A percentile compares a stretch with the other conserved stretches of the same genome.
These are phyloP conservation scores for Scleroderma citrinum DNA, from an alignment of 768 basidiomycete species.

Conservation along the genomic window DNA sequence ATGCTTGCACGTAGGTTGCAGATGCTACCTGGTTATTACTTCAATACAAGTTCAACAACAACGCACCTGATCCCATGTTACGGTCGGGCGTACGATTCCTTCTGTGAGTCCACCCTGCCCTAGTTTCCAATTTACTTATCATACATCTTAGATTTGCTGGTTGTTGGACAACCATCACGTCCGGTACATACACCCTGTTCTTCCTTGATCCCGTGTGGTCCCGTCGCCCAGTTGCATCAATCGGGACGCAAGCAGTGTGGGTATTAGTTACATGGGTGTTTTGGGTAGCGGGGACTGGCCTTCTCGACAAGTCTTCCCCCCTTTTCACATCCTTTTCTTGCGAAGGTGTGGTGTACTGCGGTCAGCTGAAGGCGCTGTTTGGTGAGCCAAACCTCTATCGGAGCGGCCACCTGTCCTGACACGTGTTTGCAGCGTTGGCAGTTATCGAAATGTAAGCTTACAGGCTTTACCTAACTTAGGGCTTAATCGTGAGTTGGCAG, in stretches of 20 bases:
- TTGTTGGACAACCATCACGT: conserved; percentile 55
- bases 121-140: background rate
- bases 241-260: conserved; percentile 59
- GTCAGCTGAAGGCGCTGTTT: conserved; percentile 49
- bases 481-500: conserved; percentile 24
- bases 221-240: conserved; percentile 44
- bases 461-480: background rate
- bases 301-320: conserved; percentile 46
- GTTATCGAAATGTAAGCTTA: conserved; percentile 46
- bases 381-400: conserved; percentile 31
- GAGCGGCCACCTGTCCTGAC: background rate
- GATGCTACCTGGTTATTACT: conserved; percentile 53
- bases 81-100: conserved; percentile 41
- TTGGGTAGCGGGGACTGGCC: conserved; percentile 53
- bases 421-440: conserved; percentile 34
- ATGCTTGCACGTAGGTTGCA: conserved; percentile 35
- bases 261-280: conserved; percentile 51
- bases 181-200: conserved; percentile 47
- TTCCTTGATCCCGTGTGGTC: conserved; percentile 59
- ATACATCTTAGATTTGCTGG: conserved; percentile 42
- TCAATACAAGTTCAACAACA: conserved; percentile 48
- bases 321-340: conserved; percentile 40
- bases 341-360: conserved; percentile 42
- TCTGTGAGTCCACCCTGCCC: conserved; percentile 34
- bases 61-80: conserved; percentile 42